Base-by-base conservation (phyloP, 1,139 yeast genomes). In the Scheffersomyces titani region DNA sequence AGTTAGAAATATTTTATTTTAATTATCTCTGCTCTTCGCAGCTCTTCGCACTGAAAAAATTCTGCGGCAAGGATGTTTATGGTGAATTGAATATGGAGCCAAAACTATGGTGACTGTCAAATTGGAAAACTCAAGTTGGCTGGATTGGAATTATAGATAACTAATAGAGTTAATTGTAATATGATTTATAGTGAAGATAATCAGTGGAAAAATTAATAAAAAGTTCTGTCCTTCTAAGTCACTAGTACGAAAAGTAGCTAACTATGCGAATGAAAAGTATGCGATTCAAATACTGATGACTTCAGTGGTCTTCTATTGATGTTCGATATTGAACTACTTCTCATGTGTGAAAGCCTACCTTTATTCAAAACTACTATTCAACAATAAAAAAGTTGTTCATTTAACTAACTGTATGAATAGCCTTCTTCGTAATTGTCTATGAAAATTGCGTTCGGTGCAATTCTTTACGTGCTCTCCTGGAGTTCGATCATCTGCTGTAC, bases 401-500 rank as follows among this genome's bases (percentile, higher is more conserved):
- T 11, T 30, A 30, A 30, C 16, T 13, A 30, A 24, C 2, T 24
- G 30, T 7, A 30, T 30, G 16, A 11, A 2, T 30, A 30, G 3
- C 5, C 16, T 30, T 2, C 4, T 3, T 3, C 40, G 16, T 16
- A 9, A 16, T 9, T 30, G 40, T 30, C 40, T 30, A 30, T 30
- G 40, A 30, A 9, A 46, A 46, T n/a, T 20, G 18, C 22, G 36
- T 40, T 21, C 13, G 7, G 19, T 22, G 49, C 52, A 16, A n/a
- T 45, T 9, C 44, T 7, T 48, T 50, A 45, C 51, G 52, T 54
- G 52, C 51, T 55, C 48, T 77, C 85, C 61, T 86, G 89, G 72
- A 89, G 75, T 57, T 85, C 90, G 50, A 90, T 87, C 83, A 93
- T 80, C 65, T 92, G 96, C 70, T 91, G 96, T 44, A 92, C 94